Base-by-base conservation (phyloP, 345 rosid genomes). In the Salix koriyanagi region DNA sequence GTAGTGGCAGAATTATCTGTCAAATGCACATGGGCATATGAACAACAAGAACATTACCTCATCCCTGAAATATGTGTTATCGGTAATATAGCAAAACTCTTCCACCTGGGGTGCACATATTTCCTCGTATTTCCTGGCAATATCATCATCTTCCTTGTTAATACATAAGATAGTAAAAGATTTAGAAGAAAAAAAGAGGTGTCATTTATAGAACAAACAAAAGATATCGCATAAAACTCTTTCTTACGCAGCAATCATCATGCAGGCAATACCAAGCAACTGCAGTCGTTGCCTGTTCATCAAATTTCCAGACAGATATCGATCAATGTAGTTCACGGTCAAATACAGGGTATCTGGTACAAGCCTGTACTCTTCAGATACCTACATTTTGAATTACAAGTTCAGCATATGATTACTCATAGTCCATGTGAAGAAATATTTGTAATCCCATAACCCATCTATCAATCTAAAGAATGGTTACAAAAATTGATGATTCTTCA, bases 281-380 rank as follows among this genome's bases (percentile, higher is more conserved):
- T 95, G 99, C 56, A 95, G 84, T 64, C 88, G 86, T 65, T 95
- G 94, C 82, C 94, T 91, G 77, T 84, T 89, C 84, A 93, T 90
- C 65, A 74, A 76, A 73, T 91, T 93, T 36, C 98, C 98, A 3
- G 99, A 91, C 73, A 95, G 94, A 84, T 91, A 95, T n/a, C 98
- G 87, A 73, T 95, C 99, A 65, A 91, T 83, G 85, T 89, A 95
- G 90, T 88, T 93, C 68, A 95, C 92, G 0, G 99, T 86, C 88
- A 93, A 84, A 72, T 88, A 90, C 70, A 95, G 70, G 1, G 99
- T 95, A 80, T 95, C 99, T 1, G 97, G 90, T 60, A 90, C 90
- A 61, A 93, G 98, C 85, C 97, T 89, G 83, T 95, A 93, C 84
- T 95, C 99, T 87, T 95, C 99, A 80, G 94, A 90, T 64, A 95